Evolutionary conservation across 2,329 filamentous ascomycete species (phyloP).

Genomic region (Orbilia ellipsospora): DNA sequence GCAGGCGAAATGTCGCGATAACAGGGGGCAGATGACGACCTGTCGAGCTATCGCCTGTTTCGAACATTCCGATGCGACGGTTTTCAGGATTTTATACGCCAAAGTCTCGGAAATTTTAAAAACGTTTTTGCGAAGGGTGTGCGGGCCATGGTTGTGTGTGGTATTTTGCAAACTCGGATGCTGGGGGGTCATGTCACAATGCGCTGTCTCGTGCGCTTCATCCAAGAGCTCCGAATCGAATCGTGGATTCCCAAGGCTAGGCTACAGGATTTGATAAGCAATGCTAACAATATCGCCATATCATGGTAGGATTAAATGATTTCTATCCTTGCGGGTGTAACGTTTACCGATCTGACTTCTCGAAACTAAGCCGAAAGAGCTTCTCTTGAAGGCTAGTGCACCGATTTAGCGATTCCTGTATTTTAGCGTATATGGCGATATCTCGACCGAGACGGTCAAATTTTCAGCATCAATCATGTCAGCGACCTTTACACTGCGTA

Average conservation of each 20-base stretch:
- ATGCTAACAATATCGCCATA: not conserved
- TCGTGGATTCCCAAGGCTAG: too few relatives aligned
- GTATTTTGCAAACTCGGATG: not conserved
- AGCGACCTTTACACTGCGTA: too few relatives aligned
- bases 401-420: too few relatives aligned
- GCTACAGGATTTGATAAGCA: too few relatives aligned
- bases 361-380: too few relatives aligned
- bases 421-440: too few relatives aligned
- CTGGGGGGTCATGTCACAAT: not conserved
- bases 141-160: not conserved
- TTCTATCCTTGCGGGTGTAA: not conserved
- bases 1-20: conserved; percentile 52
- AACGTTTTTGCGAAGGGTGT: too few relatives aligned
- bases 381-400: too few relatives aligned
- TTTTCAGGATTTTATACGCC: not conserved
- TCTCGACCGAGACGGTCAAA: too few relatives aligned
- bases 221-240: too few relatives aligned
- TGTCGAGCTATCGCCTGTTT: conserved; percentile 39
- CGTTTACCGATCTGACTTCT: not conserved
- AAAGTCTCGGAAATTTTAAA: too few relatives aligned
- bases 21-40: conserved; percentile 45
- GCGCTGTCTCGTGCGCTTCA: not conserved
- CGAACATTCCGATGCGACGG: conserved; percentile 6
- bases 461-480: too few relatives aligned
- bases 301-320: not conserved